phyloP scores from a whole-genome alignment of 768 basidiomycete genomes.

The Obba rivulosa region DNA sequence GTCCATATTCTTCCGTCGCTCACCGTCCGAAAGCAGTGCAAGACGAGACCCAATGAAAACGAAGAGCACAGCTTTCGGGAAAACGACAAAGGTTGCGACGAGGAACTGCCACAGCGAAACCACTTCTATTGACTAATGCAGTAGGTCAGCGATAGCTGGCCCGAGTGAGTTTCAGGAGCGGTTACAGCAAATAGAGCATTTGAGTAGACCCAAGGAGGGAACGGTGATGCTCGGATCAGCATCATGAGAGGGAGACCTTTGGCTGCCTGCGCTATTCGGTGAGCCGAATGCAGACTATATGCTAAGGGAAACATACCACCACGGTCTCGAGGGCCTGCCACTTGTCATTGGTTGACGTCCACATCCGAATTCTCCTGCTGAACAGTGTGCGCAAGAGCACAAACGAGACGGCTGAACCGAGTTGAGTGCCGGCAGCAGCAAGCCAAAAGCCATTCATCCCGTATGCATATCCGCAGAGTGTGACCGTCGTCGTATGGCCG shows the following conservation, averaged over 20 bases:
- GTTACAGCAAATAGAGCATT: constrained; percentile 74
- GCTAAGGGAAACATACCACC: constrained; percentile 42
- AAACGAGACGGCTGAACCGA: constrained; percentile 63
- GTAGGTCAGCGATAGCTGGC: neutral
- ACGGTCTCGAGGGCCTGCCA: constrained; percentile 78
- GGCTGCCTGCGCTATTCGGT: constrained; percentile 39
- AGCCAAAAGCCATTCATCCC: constrained; percentile 74
- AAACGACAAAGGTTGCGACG: constrained; percentile 62
- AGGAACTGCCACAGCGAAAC: constrained; percentile 75
- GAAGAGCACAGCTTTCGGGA: constrained; percentile 68
- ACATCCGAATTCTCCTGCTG: constrained; percentile 45
- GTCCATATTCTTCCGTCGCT: constrained; percentile 72
- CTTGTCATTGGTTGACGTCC: constrained; percentile 59
- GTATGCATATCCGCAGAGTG: constrained; percentile 79
- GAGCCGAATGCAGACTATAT: constrained; percentile 2
- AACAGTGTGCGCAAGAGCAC: constrained; percentile 55
- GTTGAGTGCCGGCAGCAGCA: constrained; percentile 51
- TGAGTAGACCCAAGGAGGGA: constrained; percentile 88
- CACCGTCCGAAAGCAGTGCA: constrained; percentile 69
- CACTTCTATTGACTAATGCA: constrained; percentile 57
- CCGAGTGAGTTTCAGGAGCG: constrained; percentile 5
- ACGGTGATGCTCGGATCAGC: constrained; percentile 73
- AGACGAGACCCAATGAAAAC: constrained; percentile 77
- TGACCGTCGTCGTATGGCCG: constrained; percentile 61
- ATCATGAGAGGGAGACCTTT: constrained; percentile 81